phyloP scores from a whole-genome alignment of 202 grass and related monocot genomes.

The Brachypodium distachyon region DNA sequence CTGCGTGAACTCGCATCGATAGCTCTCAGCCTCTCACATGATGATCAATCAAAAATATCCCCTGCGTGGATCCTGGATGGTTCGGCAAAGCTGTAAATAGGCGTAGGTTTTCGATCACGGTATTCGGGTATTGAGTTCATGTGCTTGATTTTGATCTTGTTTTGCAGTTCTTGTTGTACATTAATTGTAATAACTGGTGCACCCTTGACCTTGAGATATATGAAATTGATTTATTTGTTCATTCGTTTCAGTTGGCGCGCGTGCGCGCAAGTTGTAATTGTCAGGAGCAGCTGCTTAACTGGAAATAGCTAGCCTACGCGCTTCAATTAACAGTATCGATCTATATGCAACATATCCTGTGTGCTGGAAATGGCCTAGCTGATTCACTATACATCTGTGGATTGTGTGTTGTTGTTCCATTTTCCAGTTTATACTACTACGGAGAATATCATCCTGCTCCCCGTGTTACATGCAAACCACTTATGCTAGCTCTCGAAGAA shows the following conservation, averaged over 20 bases:
- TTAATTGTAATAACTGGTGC: constrained; percentile 16
- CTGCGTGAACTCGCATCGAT: background rate
- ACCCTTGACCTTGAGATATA: constrained; percentile 2
- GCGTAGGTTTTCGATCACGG: background rate
- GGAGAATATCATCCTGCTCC: too few species aligned
- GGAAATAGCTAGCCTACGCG: background rate
- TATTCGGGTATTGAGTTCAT: background rate
- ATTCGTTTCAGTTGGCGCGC: constrained; percentile 22
- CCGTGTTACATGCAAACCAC: constrained; percentile 16
- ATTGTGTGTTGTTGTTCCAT: too few species aligned
- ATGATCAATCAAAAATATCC: background rate
- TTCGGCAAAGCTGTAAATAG: background rate
- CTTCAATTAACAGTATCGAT: background rate
- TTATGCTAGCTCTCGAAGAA: background rate
- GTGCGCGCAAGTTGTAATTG: constrained; percentile 19
- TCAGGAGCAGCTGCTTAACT: background rate
- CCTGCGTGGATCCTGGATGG: background rate
- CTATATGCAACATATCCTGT: background rate
- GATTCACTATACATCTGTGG: too few species aligned
- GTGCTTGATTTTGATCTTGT: background rate
- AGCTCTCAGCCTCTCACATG: background rate
- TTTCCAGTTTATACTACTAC: too few species aligned
- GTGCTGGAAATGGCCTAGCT: too few species aligned
- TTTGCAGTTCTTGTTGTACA: constrained; percentile 21
- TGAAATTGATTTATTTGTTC: constrained; percentile 34